Base-by-base conservation (phyloP, 768 basidiomycete genomes). In the Boletus rubroflammeus region DNA sequence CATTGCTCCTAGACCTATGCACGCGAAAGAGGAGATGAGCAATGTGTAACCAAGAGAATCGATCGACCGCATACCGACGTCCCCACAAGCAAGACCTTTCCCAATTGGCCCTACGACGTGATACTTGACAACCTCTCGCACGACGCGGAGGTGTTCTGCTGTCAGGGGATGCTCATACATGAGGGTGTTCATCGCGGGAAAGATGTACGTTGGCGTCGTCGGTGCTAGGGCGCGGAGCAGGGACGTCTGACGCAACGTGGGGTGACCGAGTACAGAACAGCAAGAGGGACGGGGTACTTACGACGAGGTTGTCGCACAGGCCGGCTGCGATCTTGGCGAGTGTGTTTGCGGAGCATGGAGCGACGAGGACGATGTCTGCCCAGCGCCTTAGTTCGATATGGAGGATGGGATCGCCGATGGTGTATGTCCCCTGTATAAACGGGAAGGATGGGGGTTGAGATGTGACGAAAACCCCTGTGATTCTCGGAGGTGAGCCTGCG, bases 171-270 rank as follows among this genome's bases (percentile, higher is more conserved):
- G 95, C 55, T 90, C 84, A 66, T 91, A 98, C 96, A 99, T 99
- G 60, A 92, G 76, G 3, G 97, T 98, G 70, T 99, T 99, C 96
- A 98, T 99, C 0, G 96, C 97, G 2, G 96, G 96, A 66, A 95
- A 98, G 35, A 98, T 72, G 64, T 88, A 93, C 7, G 92, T 93
- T 7, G 90, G 89, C 0, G 92, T 97, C 6, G 81, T 78, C 0
- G 94, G 90, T 3, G 89, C 77, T 0, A 96, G 75, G 0, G 93
- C 95, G 21, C 93, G 84, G 56, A 97, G 80, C 4, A 97, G 78
- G 14, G 93, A 88, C 11, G 84, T 87, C 86, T 88, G 58, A 31
- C 23, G 19, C 19, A 47, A 5, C 13, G 32, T 11, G 6, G 3
- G 28, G 23, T 19, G 11, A 15, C 31, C 45, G 15, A 23, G 21